These are phyloP conservation scores for Auxenochlorella protothecoides DNA, from an alignment of 139 green algal genomes.

Conservation along the genomic window DNA sequence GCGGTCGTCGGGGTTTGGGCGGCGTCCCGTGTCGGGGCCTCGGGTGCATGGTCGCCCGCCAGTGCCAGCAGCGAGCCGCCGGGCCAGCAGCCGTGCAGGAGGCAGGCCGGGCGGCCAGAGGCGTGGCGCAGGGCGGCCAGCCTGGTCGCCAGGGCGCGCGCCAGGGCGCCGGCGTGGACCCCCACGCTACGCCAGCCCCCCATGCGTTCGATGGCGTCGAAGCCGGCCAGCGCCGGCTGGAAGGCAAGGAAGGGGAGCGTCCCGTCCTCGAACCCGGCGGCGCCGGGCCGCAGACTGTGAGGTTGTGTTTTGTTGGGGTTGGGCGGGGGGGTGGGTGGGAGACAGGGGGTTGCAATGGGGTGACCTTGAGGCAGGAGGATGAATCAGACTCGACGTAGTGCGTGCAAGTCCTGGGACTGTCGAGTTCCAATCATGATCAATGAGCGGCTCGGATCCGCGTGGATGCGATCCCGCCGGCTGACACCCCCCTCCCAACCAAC, in stretches of 20 bases:
- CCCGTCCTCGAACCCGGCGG: conserved; percentile 72
- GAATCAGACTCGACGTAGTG: too few relatives aligned
- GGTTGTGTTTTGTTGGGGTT: neutral
- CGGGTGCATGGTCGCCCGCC: neutral
- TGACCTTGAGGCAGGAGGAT: too few relatives aligned
- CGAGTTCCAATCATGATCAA: too few relatives aligned
- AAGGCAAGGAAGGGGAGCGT: conserved; percentile 68
- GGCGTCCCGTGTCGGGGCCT: neutral
- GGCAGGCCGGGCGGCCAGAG: conserved; percentile 36
- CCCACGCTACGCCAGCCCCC: conserved; percentile 14
- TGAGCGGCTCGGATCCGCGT: too few relatives aligned
- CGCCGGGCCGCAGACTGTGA: conserved; percentile 22
- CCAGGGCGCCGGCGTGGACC: conserved; percentile 10
- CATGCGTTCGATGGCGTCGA: conserved; percentile 26
- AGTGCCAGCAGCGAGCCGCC: neutral
- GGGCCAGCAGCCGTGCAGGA: conserved; percentile 48
- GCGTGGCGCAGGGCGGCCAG: conserved; percentile 50
- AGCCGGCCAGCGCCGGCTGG: conserved; percentile 36
- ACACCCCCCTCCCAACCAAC: conserved; percentile 8
- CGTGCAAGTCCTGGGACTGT: too few relatives aligned
- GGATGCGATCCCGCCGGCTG: too few relatives aligned
- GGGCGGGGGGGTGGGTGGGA: neutral
- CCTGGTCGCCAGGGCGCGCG: conserved; percentile 18
- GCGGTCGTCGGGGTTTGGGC: too few relatives aligned
- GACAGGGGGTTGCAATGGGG: neutral